Conservation (phyloP, 768 basidiomycete species). For the Tremella mesenterica region DNA sequence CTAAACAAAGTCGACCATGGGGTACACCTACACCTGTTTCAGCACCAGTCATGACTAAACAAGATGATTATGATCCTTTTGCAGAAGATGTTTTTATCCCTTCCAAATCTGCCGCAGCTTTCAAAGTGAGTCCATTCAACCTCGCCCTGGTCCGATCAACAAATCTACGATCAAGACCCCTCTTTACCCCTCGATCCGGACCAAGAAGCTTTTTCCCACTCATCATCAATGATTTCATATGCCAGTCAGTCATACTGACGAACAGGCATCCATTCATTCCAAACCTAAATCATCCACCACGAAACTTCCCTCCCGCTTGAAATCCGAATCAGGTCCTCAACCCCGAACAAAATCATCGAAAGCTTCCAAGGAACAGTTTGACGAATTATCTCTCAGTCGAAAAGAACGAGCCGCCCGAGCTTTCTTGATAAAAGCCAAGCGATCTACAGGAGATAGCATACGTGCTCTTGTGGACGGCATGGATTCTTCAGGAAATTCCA, state of each 20-base stretch:
- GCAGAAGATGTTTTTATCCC: constrained; percentile 28
- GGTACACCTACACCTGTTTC: neutral
- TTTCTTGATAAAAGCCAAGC: constrained; percentile 21
- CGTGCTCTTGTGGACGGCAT: constrained; percentile 19
- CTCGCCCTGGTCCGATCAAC: no score
- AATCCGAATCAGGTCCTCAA: no score
- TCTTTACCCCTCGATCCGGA: no score
- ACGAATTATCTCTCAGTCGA: constrained; percentile 12
- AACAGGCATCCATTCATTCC: neutral
- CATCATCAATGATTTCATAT: no score
- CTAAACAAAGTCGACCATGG: constrained; percentile 6
- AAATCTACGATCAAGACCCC: no score
- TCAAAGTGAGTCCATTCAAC: no score
- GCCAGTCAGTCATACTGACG: neutral
- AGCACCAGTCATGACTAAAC: neutral
- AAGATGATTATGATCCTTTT: constrained; percentile 26
- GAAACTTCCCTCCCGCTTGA: no score
- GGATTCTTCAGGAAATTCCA: neutral
- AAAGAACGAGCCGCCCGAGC: constrained; percentile 30
- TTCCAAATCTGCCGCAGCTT: neutral
- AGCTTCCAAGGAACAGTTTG: neutral
- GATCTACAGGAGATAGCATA: constrained; percentile 7
- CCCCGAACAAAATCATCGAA: neutral
- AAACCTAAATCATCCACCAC: neutral
- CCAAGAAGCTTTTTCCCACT: no score